Conservation (phyloP, 2,329 filamentous ascomycete genomes). For the Furcasterigmium sp. region DNA sequence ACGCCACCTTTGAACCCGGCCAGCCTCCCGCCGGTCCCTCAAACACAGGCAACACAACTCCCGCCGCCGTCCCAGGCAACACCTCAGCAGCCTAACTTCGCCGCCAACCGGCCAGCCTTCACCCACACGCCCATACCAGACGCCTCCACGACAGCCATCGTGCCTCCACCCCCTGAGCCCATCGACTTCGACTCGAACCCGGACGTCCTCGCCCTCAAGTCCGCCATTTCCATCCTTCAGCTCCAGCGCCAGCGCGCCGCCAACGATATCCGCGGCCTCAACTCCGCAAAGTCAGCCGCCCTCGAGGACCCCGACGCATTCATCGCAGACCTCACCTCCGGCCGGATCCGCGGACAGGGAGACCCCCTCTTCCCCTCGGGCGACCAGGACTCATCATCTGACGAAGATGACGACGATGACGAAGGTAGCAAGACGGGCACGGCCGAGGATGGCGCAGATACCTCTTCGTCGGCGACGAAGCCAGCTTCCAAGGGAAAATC, state of each 20-base stretch:
- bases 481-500: constrained; percentile 5
- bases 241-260: constrained; percentile 76
- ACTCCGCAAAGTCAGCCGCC: constrained; percentile 65
- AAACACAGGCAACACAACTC: constrained; percentile 4
- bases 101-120: constrained; percentile 29
- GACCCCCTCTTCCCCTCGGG: constrained; percentile 18
- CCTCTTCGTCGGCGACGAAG: constrained; percentile 3
- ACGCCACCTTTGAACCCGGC: constrained; percentile 30
- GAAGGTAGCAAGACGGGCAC: constrained; percentile 12
- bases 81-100: constrained; percentile 16
- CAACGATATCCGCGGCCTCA: constrained; percentile 67
- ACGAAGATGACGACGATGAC: constrained; percentile 22
- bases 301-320: constrained; percentile 68
- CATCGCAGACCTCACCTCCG: constrained; percentile 58
- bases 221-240: constrained; percentile 81
- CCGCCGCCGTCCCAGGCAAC: constrained; percentile 9
- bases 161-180: constrained; percentile 43
- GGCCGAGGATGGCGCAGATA: too few relatives aligned
- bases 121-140: constrained; percentile 37
- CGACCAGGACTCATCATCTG: constrained; percentile 16
- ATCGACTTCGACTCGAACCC: constrained; percentile 64
- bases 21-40: constrained; percentile 29
- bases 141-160: constrained; percentile 23
- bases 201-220: constrained; percentile 81
- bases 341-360: constrained; percentile 45